A percentile compares a stretch with the other conserved stretches of the same genome.
These are phyloP conservation scores for Botrytis sinoallii DNA, from an alignment of 2,329 filamentous ascomycete genomes.

Conservation along the genomic window DNA sequence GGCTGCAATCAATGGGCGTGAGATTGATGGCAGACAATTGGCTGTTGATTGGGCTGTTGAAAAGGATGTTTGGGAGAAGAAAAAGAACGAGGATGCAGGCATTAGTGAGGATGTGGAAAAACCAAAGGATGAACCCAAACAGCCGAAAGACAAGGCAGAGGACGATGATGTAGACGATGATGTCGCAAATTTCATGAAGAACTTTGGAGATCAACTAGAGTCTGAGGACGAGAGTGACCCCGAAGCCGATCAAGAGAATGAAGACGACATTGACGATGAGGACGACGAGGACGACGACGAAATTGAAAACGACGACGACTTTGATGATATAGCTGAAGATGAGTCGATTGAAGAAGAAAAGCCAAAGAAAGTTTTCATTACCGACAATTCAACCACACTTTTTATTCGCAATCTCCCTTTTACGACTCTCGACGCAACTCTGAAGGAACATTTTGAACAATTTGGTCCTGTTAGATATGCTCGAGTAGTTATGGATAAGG, in stretches of 20 bases:
- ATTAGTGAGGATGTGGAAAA: conserved; percentile 40
- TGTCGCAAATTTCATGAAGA: conserved; percentile 38
- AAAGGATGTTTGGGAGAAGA: conserved; percentile 75
- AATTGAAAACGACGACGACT: conserved; percentile 47
- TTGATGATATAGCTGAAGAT: conserved; percentile 40
- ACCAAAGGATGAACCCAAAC: conserved; percentile 35
- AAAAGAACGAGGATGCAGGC: conserved; percentile 43
- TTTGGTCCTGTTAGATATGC: conserved; percentile 92
- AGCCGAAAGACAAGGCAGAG: conserved; percentile 29
- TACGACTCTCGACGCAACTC: conserved; percentile 74
- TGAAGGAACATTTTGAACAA: conserved; percentile 80
- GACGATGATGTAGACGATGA: conserved; percentile 38
- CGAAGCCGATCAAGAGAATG: conserved; percentile 38
- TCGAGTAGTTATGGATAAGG: conserved; percentile 81
- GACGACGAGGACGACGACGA: conserved; percentile 38
- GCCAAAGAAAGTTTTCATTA: conserved; percentile 41
- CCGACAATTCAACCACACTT: conserved; percentile 71
- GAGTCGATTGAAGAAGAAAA: conserved; percentile 41
- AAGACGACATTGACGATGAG: conserved; percentile 41
- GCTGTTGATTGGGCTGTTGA: conserved; percentile 98
- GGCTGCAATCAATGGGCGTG: conserved; percentile 80
- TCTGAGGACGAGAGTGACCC: conserved; percentile 40
- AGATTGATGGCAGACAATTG: conserved; percentile 80
- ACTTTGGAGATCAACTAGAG: conserved; percentile 37
- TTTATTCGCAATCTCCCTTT: conserved; percentile 96